A percentile compares a stretch with the other conserved stretches of the same genome.
Conservation (phyloP, 1,139 yeast species). For the Nakaseomyces nivariensis region DNA sequence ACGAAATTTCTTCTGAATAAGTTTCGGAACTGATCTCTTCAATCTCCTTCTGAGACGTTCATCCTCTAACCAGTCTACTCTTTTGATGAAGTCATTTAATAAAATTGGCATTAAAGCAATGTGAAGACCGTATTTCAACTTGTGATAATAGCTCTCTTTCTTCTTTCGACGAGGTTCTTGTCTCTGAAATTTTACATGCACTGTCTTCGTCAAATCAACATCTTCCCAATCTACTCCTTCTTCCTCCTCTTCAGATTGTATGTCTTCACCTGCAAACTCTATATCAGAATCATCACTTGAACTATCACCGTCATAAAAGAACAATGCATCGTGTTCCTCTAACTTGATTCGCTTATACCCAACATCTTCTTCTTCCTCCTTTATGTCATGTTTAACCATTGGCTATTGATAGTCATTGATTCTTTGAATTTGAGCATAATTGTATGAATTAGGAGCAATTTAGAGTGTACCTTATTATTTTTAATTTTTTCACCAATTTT, state of each 20-base stretch:
- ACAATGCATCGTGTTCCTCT: constrained; percentile 1
- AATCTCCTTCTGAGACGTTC: constrained; percentile 16
- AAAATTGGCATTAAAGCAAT: constrained; percentile 16
- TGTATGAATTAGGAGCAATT: no score
- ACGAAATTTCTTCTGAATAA: constrained; percentile 14
- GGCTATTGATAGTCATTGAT: background rate
- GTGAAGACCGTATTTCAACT: constrained; percentile 14
- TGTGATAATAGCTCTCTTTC: constrained; percentile 7
- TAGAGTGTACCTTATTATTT: no score
- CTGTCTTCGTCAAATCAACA: constrained; percentile 11
- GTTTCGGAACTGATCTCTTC: constrained; percentile 18
- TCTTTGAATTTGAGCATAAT: no score
- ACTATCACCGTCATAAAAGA: background rate
- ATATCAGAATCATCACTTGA: background rate
- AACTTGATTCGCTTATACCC: background rate
- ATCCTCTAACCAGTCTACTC: constrained; percentile 13
- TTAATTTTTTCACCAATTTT: no score
- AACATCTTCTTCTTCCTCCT: background rate
- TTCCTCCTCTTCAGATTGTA: constrained; percentile 4
- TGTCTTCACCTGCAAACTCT: background rate
- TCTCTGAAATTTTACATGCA: constrained; percentile 3
- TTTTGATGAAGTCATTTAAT: constrained; percentile 8
- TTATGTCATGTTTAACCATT: constrained; percentile 7
- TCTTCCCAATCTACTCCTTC: constrained; percentile 20
- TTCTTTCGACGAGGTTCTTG: constrained; percentile 3